These are phyloP conservation scores for Tylopilus sp. DNA, from an alignment of 1,284 basidiomycete genomes.

Conservation along the genomic window DNA sequence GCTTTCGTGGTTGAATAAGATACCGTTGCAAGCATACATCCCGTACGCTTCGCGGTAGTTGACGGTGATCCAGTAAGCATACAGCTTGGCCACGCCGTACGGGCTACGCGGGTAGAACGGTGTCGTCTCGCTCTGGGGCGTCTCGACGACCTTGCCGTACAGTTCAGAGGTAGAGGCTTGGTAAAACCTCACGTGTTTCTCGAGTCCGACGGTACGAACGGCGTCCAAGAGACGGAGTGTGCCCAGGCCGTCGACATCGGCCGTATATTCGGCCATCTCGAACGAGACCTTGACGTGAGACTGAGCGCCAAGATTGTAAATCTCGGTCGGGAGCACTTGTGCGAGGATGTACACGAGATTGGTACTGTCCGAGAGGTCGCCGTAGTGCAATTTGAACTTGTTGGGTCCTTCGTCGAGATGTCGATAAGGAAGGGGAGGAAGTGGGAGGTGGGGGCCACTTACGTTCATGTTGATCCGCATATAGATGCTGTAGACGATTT, in stretches of 20 bases:
- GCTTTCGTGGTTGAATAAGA: slow-evolving; percentile 93
- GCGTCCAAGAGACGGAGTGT: slow-evolving; percentile 90
- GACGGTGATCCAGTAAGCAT: slow-evolving; percentile 85
- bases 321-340: slow-evolving; percentile 85
- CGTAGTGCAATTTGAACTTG: slow-evolving; percentile 87
- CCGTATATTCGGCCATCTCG: slow-evolving; percentile 96
- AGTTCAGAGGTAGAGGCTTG: slow-evolving; percentile 93
- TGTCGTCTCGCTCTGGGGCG: slow-evolving; percentile 86
- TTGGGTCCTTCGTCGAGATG: slow-evolving; percentile 49
- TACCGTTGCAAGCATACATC: slow-evolving; percentile 90
- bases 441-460: slow-evolving; percentile 25
- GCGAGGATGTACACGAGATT: slow-evolving; percentile 93
- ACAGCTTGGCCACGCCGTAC: slow-evolving; percentile 89
- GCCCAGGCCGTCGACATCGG: slow-evolving; percentile 87
- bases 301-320: slow-evolving; percentile 95
- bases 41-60: slow-evolving; percentile 92
- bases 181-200: slow-evolving; percentile 85
- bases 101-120: slow-evolving; percentile 92
- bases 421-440: background rate
- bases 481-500: slow-evolving; percentile 84
- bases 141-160: slow-evolving; percentile 89
- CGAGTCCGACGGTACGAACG: slow-evolving; percentile 86
- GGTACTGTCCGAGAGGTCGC: slow-evolving; percentile 88
- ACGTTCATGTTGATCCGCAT: slow-evolving; percentile 84
- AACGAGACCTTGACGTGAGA: slow-evolving; percentile 96